Base-by-base conservation (phyloP, 176 grass and related monocot genomes). In the Luzula sylvatica region DNA sequence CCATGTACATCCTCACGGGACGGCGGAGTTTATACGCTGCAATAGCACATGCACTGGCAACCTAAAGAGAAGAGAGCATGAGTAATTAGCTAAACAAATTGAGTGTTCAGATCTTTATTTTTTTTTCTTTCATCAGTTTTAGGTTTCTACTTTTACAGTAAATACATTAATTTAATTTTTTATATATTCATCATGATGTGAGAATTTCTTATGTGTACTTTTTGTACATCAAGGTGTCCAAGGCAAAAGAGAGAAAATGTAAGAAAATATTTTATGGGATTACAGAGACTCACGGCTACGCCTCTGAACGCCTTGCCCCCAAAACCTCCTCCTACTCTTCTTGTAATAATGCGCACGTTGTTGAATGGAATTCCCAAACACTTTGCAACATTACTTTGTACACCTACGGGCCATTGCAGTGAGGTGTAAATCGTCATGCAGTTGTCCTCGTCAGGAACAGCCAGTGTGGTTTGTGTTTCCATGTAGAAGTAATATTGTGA, bases 401-500 rank as follows among this genome's bases (percentile, higher is more conserved):
- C 38, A 43, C 45, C 7, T 16, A 83, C 86, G 52, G 80, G 67
- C 18, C 13, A 27, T 22, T 90, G 86, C 30, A 62, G 43, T 42
- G 86, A 83, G 60, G 62, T 83, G 58, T 90, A 80, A 14, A 83
- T 57, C 11, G 72, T 52, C 5, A 90, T 58, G 23, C 79, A 80
- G 18, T 80, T 78, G 67, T 93, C 65, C 70, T 83, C 86, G 51
- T 89, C 86, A 42, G 86, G 86, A 53, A 83, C 41, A 13, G 79
- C 79, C 8, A 90, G 22, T 45, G 79, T 47, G 26, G 79, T 69
- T 11, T 90, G 80, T 52, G 75, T 90, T 55, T 89, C 86, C 86
- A 88, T 88, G 40, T 88, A 88, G 56, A 83, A 90, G 42, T 80
- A 66, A 21, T 90, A 83, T 22, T 90, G 75, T 42, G 75, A 80